phyloP scores from a whole-genome alignment of 257 asterid genomes.

The Solanum gracilifrons region DNA sequence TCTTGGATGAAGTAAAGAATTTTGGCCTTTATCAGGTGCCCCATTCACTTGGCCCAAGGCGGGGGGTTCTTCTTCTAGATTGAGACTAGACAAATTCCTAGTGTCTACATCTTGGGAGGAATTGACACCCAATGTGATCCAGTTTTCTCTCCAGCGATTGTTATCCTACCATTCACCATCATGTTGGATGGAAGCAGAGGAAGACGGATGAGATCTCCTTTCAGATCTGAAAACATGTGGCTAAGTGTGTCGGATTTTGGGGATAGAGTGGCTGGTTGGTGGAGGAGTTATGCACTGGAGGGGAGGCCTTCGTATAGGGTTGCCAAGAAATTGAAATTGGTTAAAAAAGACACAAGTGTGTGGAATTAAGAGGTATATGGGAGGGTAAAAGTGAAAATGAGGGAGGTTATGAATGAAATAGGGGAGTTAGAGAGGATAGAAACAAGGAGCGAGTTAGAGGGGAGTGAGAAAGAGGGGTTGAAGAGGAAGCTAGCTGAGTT shows the following conservation, averaged over 20 bases:
- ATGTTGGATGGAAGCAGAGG: background rate
- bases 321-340: background rate
- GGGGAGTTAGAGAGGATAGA: background rate
- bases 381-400: background rate
- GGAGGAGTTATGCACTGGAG: background rate
- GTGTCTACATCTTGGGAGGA: background rate
- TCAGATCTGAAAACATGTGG: background rate
- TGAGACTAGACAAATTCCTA: background rate
- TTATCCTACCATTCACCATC: background rate
- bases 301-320: background rate
- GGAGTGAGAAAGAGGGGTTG: background rate
- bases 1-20: background rate
- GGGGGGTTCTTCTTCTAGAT: background rate
- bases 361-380: background rate
- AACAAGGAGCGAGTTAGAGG: background rate
- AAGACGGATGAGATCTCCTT: background rate
- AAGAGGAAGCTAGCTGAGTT: background rate
- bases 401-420: background rate
- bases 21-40: background rate
- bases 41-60: background rate
- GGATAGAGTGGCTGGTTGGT: background rate
- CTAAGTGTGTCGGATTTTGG: background rate
- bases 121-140: background rate
- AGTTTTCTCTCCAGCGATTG: background rate
- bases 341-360: background rate